phyloP scores from a whole-genome alignment of 257 asterid species.

The Knoxia roxburghii region DNA sequence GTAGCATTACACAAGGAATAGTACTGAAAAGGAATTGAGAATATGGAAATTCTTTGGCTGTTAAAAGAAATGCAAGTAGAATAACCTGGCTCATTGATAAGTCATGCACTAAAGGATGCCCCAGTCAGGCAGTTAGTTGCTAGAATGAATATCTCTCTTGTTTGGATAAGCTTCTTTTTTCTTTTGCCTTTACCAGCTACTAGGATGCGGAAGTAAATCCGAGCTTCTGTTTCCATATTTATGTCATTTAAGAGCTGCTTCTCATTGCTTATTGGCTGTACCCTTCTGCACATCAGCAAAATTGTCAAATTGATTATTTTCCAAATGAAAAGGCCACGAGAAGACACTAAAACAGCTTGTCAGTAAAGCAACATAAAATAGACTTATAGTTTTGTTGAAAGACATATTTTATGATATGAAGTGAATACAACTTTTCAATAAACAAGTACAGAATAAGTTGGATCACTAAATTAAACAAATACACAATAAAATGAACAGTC shows the following conservation, averaged over 20 bases:
- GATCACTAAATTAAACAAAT: not conserved
- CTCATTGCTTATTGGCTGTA: too few species aligned
- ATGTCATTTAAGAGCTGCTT: too few species aligned
- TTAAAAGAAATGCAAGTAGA: constrained; percentile 21
- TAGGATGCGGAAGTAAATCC: constrained; percentile 78
- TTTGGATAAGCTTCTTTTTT: constrained; percentile 87
- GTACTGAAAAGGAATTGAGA: constrained; percentile 6
- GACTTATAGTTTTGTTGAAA: not conserved
- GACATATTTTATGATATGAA: not conserved
- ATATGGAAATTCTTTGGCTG: constrained; percentile 6
- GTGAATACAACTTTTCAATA: too few species aligned
- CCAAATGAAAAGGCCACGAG: constrained; percentile 5
- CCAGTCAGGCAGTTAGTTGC: constrained; percentile 95
- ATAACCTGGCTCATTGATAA: constrained; percentile 91
- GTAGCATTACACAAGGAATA: constrained; percentile 18
- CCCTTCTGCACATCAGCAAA: constrained; percentile 96
- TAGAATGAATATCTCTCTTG: constrained; percentile 83
- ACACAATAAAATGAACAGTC: not conserved
- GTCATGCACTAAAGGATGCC: constrained; percentile 84
- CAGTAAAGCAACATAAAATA: too few species aligned
- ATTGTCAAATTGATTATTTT: constrained; percentile 23
- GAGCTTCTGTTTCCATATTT: too few species aligned
- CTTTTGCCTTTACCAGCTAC: constrained; percentile 74
- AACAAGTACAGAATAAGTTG: not conserved
- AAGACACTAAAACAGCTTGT: too few species aligned